Percentiles rank a stretch among this genome's conserved stretches.
Evolutionary conservation across 2,329 filamentous ascomycete species (phyloP).

Genomic region (Tolypocladium tropicale): DNA sequence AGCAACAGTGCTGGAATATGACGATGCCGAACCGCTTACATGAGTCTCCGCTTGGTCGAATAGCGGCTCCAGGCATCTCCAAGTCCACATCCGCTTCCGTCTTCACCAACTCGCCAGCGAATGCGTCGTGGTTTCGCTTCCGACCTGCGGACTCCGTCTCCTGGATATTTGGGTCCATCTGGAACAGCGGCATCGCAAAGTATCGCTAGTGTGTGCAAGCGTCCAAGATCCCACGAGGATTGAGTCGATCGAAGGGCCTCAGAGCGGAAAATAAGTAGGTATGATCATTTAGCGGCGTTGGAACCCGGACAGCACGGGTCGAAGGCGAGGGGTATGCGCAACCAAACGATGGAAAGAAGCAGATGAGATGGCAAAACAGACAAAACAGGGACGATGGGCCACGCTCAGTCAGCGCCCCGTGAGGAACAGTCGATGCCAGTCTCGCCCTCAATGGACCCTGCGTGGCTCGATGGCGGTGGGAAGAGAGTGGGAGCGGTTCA

Average conservation of each 20-base stretch:
- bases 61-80: slow-evolving; percentile 8
- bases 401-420: neutral
- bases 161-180: slow-evolving; percentile 37
- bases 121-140: slow-evolving; percentile 39
- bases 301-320: neutral
- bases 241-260: too few relatives aligned
- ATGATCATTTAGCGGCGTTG: neutral
- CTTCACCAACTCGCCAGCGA: slow-evolving; percentile 21
- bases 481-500: neutral
- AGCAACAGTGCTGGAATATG: slow-evolving; percentile 1
- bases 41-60: slow-evolving; percentile 10
- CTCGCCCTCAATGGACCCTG: neutral
- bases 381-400: neutral
- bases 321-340: neutral
- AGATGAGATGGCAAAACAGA: neutral
- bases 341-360: neutral
- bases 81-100: slow-evolving; percentile 9
- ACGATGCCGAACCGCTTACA: slow-evolving; percentile 5
- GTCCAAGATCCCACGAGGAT: neutral
- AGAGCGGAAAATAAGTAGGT: neutral
- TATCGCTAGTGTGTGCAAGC: neutral
- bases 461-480: neutral
- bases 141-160: slow-evolving; percentile 30
- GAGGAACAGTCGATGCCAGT: slow-evolving; percentile 2
- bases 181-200: slow-evolving; percentile 34